Conservation (phyloP, 768 basidiomycete species). For the Hygrophorus russula region DNA sequence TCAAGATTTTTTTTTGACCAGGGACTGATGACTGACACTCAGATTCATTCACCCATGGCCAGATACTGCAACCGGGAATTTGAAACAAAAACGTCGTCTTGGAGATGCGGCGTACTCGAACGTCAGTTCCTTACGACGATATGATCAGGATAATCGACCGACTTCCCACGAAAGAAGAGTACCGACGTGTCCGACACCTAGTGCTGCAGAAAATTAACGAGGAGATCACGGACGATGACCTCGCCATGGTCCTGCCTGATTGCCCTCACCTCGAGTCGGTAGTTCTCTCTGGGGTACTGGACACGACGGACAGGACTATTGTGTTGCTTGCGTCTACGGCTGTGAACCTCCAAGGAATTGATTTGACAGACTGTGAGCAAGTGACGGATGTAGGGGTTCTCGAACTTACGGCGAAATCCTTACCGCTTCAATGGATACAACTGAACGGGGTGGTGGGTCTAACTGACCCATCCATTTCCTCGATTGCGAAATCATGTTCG, state of each 20-base stretch:
- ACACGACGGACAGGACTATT: slow-evolving; percentile 61
- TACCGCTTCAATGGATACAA: slow-evolving; percentile 63
- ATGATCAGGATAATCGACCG: slow-evolving; percentile 51
- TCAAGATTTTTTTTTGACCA: too few species aligned
- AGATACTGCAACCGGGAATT: too few species aligned
- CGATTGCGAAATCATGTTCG: slow-evolving; percentile 65
- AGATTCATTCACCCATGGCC: too few species aligned
- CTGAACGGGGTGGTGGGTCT: slow-evolving; percentile 60
- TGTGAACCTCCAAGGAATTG: slow-evolving; percentile 58
- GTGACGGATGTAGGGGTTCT: slow-evolving; percentile 73
- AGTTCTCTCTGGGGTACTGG: slow-evolving; percentile 55
- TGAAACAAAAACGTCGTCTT: neutral
- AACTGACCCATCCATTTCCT: slow-evolving; percentile 47
- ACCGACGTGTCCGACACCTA: slow-evolving; percentile 48
- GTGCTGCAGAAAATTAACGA: slow-evolving; percentile 33
- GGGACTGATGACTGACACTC: too few species aligned
- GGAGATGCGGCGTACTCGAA: slow-evolving; percentile 9
- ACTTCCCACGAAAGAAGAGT: slow-evolving; percentile 49
- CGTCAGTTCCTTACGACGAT: slow-evolving; percentile 35
- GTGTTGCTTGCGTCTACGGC: slow-evolving; percentile 52
- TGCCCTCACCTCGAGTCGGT: slow-evolving; percentile 62
- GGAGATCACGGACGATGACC: slow-evolving; percentile 44
- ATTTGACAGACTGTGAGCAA: slow-evolving; percentile 61
- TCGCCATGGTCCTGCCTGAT: slow-evolving; percentile 42
- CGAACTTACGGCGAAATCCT: slow-evolving; percentile 57